Conservation (phyloP, 2,329 filamentous ascomycete genomes). For the Aspergillus neoniger region DNA sequence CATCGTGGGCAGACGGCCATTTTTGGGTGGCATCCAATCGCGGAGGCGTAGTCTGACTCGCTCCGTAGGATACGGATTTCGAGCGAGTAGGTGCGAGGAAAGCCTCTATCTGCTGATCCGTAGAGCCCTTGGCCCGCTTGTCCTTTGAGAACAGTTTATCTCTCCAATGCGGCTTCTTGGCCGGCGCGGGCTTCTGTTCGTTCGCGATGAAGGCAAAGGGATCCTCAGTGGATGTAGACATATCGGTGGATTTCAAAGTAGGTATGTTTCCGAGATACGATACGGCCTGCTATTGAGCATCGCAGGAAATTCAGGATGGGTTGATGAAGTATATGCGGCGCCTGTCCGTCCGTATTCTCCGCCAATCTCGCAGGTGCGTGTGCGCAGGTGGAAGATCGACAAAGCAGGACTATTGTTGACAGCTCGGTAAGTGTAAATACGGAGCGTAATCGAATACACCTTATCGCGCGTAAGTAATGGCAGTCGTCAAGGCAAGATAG, state of each 20-base stretch:
- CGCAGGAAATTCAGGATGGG: conserved; percentile 25
- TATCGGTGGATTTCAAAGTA: conserved; percentile 23
- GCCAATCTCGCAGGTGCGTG: conserved; percentile 9
- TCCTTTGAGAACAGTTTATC: conserved; percentile 53
- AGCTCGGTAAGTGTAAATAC: neutral
- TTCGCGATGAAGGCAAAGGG: conserved; percentile 39
- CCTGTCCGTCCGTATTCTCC: conserved; percentile 18
- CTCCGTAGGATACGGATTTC: conserved; percentile 29
- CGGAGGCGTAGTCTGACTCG: conserved; percentile 34
- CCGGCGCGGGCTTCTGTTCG: conserved; percentile 32
- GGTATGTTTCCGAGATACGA: conserved; percentile 2
- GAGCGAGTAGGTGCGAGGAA: conserved; percentile 59
- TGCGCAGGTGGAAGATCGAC: conserved; percentile 22
- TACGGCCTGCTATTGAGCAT: conserved; percentile 33
- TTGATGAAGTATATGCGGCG: conserved; percentile 15
- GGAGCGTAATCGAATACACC: neutral
- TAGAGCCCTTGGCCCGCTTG: conserved; percentile 37
- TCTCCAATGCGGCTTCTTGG: conserved; percentile 47
- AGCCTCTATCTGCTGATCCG: conserved; percentile 55
- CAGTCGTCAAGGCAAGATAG: neutral
- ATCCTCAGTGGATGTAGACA: conserved; percentile 41
- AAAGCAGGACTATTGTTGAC: conserved; percentile 15
- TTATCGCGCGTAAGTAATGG: neutral
- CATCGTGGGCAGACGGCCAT: conserved; percentile 36
- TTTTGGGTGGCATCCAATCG: conserved; percentile 40